Evolutionary conservation across 164 flowering plant genomes (phyloP).

Genomic region (Kingdonia uniflora): DNA sequence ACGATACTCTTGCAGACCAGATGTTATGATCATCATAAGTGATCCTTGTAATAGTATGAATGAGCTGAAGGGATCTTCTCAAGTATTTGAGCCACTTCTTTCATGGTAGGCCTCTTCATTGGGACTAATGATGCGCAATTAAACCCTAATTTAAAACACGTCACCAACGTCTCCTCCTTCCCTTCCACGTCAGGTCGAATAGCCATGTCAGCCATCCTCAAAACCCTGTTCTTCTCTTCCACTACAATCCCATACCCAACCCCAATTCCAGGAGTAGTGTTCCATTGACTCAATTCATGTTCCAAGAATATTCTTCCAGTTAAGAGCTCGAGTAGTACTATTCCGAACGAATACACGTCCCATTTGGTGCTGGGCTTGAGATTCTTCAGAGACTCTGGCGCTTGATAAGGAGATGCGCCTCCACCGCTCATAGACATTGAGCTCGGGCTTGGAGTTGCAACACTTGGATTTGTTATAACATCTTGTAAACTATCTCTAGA

Average conservation of each 20-base stretch:
- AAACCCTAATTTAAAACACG: constrained; percentile 56
- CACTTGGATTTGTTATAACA: constrained; percentile 6
- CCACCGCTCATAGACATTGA: constrained; percentile 29
- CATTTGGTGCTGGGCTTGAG: constrained; percentile 78
- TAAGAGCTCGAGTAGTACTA: constrained; percentile 66
- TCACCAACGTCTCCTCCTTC: constrained; percentile 63
- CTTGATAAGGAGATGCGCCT: constrained; percentile 56
- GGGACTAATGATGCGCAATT: constrained; percentile 52
- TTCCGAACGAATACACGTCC: constrained; percentile 89
- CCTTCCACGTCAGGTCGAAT: constrained; percentile 78
- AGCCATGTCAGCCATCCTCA: constrained; percentile 66
- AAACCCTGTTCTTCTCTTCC: constrained; percentile 47
- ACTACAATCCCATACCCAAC: constrained; percentile 19
- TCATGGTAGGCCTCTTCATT: constrained; percentile 83
- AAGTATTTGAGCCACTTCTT: constrained; percentile 27
- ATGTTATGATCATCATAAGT: not conserved
- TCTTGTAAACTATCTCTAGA: constrained; percentile 72
- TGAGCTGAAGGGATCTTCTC: constrained; percentile 6
- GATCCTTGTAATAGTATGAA: not conserved
- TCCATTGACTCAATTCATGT: constrained; percentile 47
- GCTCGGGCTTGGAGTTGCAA: constrained; percentile 45
- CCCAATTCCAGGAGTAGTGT: not conserved
- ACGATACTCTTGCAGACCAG: too few relatives aligned
- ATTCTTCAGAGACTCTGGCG: constrained; percentile 80
- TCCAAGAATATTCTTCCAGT: constrained; percentile 50